These are phyloP conservation scores for Globisporangium uncinulatum DNA, from an alignment of 352 stramenopile genomes.

Conservation along the genomic window DNA sequence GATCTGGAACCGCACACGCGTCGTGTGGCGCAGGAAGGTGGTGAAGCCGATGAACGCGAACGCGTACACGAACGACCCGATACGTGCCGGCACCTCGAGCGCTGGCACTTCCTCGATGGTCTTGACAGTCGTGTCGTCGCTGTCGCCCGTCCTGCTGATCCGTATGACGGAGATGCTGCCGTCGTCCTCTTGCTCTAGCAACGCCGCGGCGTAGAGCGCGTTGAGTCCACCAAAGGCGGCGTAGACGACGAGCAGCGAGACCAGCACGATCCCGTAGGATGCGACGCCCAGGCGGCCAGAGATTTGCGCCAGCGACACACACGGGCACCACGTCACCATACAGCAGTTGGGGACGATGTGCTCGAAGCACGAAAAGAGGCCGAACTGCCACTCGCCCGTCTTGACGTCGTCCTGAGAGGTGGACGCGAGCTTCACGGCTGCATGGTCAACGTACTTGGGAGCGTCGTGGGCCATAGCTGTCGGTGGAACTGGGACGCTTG, in stretches of 20 bases:
- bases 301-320: conserved; percentile 23
- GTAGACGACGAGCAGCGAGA: conserved; percentile 8
- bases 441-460: background rate
- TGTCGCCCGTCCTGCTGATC: background rate
- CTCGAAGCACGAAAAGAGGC: conserved; percentile 24
- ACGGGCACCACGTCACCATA: conserved; percentile 23
- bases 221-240: background rate
- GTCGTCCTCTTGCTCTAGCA: background rate
- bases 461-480: background rate
- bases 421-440: background rate
- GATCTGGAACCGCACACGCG: conserved; percentile 9
- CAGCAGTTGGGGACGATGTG: conserved; percentile 25
- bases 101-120: background rate
- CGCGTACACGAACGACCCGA: background rate
- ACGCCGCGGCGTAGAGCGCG: background rate
- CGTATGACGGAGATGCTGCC: background rate
- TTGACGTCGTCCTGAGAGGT: conserved; percentile 5
- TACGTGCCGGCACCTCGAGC: background rate
- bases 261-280: conserved; percentile 16
- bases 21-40: conserved; percentile 2
- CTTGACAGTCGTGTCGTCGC: background rate
- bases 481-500: background rate
- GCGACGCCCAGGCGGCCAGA: conserved; percentile 10
- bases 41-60: conserved; percentile 1
- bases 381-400: conserved; percentile 18